These are phyloP conservation scores for Furcasterigmium furcatum DNA, from an alignment of 2,329 filamentous ascomycete genomes.

Conservation along the genomic window DNA sequence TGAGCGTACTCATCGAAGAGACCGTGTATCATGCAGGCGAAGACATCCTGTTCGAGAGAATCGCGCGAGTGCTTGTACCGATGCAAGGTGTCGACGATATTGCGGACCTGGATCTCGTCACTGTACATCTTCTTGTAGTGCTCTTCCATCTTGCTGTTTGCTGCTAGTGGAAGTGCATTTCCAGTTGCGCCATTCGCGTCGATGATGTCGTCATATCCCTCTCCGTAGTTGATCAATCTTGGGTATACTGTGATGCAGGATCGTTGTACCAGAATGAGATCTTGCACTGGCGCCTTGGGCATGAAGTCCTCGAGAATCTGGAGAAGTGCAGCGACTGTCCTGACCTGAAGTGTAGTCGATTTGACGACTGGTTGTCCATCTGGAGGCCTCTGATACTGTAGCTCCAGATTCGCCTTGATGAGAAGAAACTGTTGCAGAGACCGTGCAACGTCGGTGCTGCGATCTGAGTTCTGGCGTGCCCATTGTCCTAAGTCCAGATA, in stretches of 20 bases:
- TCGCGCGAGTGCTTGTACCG: slow-evolving; percentile 86
- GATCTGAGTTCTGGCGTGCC: slow-evolving; percentile 68
- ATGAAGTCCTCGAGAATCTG: slow-evolving; percentile 73
- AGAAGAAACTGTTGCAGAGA: slow-evolving; percentile 77
- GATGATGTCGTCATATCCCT: slow-evolving; percentile 88
- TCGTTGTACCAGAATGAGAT: slow-evolving; percentile 78
- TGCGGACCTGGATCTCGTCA: slow-evolving; percentile 79
- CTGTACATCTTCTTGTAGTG: slow-evolving; percentile 98
- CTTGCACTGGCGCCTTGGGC: slow-evolving; percentile 55
- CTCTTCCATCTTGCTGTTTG: slow-evolving; percentile 92
- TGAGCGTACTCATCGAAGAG: slow-evolving; percentile 96
- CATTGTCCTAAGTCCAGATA: slow-evolving; percentile 79
- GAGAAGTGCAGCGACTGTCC: slow-evolving; percentile 78
- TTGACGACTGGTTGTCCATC: slow-evolving; percentile 53
- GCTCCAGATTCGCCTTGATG: slow-evolving; percentile 81
- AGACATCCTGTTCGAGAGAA: slow-evolving; percentile 85
- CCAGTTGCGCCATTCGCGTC: slow-evolving; percentile 77
- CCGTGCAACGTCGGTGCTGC: slow-evolving; percentile 63
- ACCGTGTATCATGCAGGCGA: slow-evolving; percentile 97
- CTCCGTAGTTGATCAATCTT: slow-evolving; percentile 91
- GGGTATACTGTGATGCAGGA: slow-evolving; percentile 91
- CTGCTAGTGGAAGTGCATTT: slow-evolving; percentile 75
- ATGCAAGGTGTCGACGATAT: slow-evolving; percentile 80
- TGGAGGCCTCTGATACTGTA: slow-evolving; percentile 67
- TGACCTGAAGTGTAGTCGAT: slow-evolving; percentile 68